Percentiles rank a stretch among this genome's conserved stretches.
Evolutionary conservation across 2,329 filamentous ascomycete genomes (phyloP).

Genomic region (Davidsoniella australis): DNA sequence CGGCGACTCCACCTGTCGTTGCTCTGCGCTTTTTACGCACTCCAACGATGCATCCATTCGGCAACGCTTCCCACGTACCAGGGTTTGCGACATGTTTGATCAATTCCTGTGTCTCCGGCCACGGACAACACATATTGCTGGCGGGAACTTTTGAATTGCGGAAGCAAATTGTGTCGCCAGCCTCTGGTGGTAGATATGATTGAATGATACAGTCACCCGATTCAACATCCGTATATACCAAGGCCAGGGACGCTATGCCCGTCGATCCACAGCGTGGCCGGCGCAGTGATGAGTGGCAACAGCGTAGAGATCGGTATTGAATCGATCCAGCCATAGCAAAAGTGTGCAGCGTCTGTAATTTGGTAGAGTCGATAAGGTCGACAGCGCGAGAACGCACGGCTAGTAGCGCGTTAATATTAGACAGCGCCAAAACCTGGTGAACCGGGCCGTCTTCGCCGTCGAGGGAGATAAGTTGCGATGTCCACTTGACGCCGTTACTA

Average conservation of each 20-base stretch:
- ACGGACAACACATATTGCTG: conserved; percentile 30
- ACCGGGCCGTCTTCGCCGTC: conserved; percentile 17
- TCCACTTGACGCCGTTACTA: conserved; percentile 25
- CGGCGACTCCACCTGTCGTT: not conserved
- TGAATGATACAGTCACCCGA: conserved; percentile 48
- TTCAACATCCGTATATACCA: conserved; percentile 44
- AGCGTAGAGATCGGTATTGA: conserved; percentile 40
- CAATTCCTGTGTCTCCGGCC: conserved; percentile 33
- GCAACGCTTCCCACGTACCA: conserved; percentile 46
- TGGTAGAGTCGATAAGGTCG: conserved; percentile 35
- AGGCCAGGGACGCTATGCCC: conserved; percentile 43
- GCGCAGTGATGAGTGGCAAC: conserved; percentile 36
- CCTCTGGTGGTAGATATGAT: conserved; percentile 38
- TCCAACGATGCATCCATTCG: conserved; percentile 44
- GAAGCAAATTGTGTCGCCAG: conserved; percentile 40
- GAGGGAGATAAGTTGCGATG: conserved; percentile 27
- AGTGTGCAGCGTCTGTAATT: conserved; percentile 35
- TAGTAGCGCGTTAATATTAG: conserved; percentile 41
- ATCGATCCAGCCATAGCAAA: conserved; percentile 39
- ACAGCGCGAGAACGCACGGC: conserved; percentile 40
- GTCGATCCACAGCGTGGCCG: conserved; percentile 35
- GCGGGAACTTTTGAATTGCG: conserved; percentile 26
- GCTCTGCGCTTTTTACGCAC: conserved; percentile 31
- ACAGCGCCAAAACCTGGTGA: conserved; percentile 40
- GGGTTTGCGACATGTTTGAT: conserved; percentile 41